Evolutionary conservation across 768 basidiomycete genomes (phyloP).

Genomic region (Thelephora ganbajun): DNA sequence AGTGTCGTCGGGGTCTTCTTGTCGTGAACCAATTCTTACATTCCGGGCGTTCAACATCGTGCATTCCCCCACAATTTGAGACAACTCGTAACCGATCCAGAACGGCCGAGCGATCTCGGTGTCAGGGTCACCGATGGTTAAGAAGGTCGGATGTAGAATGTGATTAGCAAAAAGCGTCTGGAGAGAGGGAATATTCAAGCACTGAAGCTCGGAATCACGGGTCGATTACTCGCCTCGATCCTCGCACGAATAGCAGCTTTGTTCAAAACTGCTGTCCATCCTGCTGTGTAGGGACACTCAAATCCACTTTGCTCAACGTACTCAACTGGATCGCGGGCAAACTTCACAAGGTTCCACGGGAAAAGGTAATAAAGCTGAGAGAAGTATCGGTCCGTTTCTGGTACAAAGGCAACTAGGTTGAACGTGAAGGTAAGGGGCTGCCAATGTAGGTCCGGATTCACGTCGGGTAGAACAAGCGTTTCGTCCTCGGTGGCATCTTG

Average conservation of each 20-base stretch:
- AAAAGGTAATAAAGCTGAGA: constrained; percentile 80
- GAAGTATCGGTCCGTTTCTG: constrained; percentile 56
- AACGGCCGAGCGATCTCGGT: constrained; percentile 50
- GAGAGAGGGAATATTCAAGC: constrained; percentile 2
- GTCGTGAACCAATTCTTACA: constrained; percentile 33
- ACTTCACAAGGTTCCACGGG: constrained; percentile 77
- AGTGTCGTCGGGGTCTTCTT: constrained; percentile 6
- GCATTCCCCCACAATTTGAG: constrained; percentile 53
- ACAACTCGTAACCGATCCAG: constrained; percentile 52
- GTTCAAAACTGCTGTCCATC: constrained; percentile 61
- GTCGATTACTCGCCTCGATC: constrained; percentile 40
- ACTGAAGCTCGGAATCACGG: neutral
- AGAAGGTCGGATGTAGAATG: constrained; percentile 55
- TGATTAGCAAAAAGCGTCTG: constrained; percentile 61
- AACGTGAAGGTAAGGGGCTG: constrained; percentile 49
- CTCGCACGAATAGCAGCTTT: constrained; percentile 55
- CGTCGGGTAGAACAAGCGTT: constrained; percentile 4
- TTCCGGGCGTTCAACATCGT: constrained; percentile 53
- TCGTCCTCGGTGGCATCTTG: constrained; percentile 10
- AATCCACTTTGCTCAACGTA: constrained; percentile 43
- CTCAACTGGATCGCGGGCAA: constrained; percentile 51
- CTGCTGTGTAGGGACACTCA: constrained; percentile 47
- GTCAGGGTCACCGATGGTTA: constrained; percentile 45
- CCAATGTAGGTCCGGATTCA: constrained; percentile 45
- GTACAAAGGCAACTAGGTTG: constrained; percentile 34